phyloP scores from a whole-genome alignment of 2,329 filamentous ascomycete genomes.

The Alternaria incomplexa region DNA sequence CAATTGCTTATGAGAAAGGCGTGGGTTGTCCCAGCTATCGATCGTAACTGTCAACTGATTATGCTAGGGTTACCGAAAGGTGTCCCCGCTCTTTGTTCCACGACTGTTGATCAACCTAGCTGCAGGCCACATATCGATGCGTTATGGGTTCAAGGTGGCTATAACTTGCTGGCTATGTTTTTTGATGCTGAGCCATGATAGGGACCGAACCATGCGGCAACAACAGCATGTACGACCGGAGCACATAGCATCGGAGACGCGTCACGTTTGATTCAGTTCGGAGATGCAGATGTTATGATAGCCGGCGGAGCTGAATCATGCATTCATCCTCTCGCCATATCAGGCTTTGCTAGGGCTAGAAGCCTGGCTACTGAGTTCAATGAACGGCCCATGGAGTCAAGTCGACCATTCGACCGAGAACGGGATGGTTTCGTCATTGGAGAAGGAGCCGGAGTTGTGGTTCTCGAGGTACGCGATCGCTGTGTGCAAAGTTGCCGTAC shows the following conservation, averaged over 20 bases:
- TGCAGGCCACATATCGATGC: constrained; percentile 94
- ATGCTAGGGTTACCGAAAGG: constrained; percentile 82
- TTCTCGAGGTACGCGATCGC: constrained; percentile 69
- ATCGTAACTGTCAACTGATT: constrained; percentile 1
- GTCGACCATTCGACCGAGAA: constrained; percentile 82
- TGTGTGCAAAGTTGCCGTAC: neutral
- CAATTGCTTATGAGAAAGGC: constrained; percentile 73
- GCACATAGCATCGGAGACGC: constrained; percentile 95
- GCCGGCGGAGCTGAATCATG: constrained; percentile 96
- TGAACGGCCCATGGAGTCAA: constrained; percentile 70
- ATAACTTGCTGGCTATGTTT: too few species aligned
- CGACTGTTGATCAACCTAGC: constrained; percentile 93
- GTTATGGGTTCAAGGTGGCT: constrained; percentile 73
- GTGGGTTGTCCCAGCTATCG: constrained; percentile 57
- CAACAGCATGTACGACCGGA: constrained; percentile 95
- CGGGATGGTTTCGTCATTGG: constrained; percentile 89
- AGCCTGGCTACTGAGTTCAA: constrained; percentile 87
- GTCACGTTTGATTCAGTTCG: constrained; percentile 86
- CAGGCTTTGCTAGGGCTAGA: constrained; percentile 86
- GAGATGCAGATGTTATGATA: constrained; percentile 93
- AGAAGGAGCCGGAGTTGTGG: constrained; percentile 85
- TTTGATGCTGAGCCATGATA: constrained; percentile 39
- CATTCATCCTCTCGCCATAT: constrained; percentile 90
- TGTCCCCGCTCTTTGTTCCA: constrained; percentile 92
- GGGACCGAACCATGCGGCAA: constrained; percentile 90